Percentiles rank a stretch among this genome's conserved stretches.
phyloP scores from a whole-genome alignment of 228 moss, liverwort and hornwort genomes.

The Sphagnum fallax region DNA sequence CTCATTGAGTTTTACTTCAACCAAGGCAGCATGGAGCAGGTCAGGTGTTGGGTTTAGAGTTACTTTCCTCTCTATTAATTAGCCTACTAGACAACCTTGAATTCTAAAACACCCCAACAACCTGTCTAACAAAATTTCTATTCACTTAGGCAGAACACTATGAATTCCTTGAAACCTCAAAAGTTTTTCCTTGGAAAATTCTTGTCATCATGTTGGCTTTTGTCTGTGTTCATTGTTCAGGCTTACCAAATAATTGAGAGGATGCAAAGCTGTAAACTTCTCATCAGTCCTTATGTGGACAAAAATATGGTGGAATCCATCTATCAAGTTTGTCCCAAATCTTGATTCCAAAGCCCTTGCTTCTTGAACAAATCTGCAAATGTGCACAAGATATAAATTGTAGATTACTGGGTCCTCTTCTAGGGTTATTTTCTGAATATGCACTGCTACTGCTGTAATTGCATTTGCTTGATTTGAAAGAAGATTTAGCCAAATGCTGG shows the following conservation, averaged over 20 bases:
- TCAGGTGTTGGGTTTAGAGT: slow-evolving; percentile 1
- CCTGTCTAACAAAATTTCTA: background rate
- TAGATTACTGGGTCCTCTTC: background rate
- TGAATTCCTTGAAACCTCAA: background rate
- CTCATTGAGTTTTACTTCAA: slow-evolving; percentile 76
- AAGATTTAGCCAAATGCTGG: background rate
- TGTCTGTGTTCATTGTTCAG: slow-evolving; percentile 18
- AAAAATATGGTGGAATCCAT: slow-evolving; percentile 41
- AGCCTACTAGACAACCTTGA: background rate
- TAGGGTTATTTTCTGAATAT: background rate
- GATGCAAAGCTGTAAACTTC: slow-evolving; percentile 60
- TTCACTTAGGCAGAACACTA: background rate
- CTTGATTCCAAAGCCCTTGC: background rate
- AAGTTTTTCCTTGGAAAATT: background rate
- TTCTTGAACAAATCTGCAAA: background rate
- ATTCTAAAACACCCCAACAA: background rate
- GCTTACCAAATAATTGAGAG: slow-evolving; percentile 69
- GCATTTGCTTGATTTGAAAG: background rate
- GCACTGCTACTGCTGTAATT: slow-evolving; percentile 3
- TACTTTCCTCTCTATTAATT: no score
- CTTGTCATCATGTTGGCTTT: no score
- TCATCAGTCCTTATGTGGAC: slow-evolving; percentile 61
- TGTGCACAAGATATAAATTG: background rate
- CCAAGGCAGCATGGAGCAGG: slow-evolving; percentile 77
- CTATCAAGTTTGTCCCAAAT: slow-evolving; percentile 39